These are phyloP conservation scores for Neurospora pannonica DNA, from an alignment of 495 filamentous ascomycete species.

Conservation along the genomic window DNA sequence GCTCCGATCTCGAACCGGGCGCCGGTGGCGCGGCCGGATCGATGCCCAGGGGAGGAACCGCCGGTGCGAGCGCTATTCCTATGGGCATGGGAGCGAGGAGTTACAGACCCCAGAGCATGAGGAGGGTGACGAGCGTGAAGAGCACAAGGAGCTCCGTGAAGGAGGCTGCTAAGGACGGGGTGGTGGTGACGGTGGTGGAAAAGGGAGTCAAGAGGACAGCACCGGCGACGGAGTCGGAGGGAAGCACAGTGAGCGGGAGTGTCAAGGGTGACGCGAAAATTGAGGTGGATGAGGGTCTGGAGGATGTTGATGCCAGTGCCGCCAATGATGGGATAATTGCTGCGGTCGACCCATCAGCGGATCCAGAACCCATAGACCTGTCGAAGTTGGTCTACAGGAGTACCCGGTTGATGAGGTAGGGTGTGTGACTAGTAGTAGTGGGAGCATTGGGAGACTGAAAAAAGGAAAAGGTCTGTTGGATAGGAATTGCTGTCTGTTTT, in stretches of 20 bases:
- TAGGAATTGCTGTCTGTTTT: neutral
- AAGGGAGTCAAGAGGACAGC: conserved; percentile 12
- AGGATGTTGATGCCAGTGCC: conserved; percentile 25
- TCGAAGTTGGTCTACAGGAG: conserved; percentile 9
- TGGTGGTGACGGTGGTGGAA: neutral
- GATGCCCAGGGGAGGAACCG: conserved; percentile 2
- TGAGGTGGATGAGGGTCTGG: conserved; percentile 29
- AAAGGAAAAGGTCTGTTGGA: neutral
- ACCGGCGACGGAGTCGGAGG: neutral
- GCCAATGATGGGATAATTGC: conserved; percentile 5
- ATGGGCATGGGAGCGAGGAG: neutral
- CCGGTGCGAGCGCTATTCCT: neutral
- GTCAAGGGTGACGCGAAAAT: conserved; percentile 2
- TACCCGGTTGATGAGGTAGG: conserved; percentile 11
- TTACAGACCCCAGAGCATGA: conserved; percentile 22
- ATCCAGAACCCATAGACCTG: conserved; percentile 21
- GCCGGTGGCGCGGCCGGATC: conserved; percentile 11
- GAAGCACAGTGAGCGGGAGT: neutral
- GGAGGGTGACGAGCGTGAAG: conserved; percentile 5
- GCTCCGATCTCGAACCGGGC: conserved; percentile 18
- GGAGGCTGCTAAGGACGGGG: conserved; percentile 14
- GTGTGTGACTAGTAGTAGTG: neutral
- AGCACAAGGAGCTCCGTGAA: conserved; percentile 1
- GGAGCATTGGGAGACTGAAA: neutral
- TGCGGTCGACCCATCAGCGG: conserved; percentile 30